These are phyloP conservation scores for Aspergillus sp. DNA, from an alignment of 2,329 filamentous ascomycete species.

Conservation along the genomic window DNA sequence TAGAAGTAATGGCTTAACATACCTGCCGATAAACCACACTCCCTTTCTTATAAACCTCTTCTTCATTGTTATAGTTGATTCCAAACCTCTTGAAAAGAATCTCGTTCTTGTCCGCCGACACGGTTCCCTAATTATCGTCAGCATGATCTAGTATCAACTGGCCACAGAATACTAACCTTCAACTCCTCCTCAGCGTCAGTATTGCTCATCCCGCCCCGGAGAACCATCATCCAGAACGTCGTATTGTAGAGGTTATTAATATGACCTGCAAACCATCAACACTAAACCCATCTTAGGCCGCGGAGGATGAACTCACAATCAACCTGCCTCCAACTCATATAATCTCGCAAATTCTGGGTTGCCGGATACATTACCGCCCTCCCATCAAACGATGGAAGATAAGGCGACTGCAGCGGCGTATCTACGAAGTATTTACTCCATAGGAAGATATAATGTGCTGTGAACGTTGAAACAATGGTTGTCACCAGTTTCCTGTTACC, in stretches of 20 bases:
- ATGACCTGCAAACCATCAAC: constrained; percentile 61
- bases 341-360: constrained; percentile 80
- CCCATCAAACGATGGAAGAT: constrained; percentile 85
- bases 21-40: constrained; percentile 85
- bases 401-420: constrained; percentile 65
- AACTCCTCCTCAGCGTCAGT: constrained; percentile 79
- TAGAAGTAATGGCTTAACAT: constrained; percentile 11
- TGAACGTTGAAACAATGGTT: constrained; percentile 90
- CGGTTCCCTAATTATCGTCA: constrained; percentile 63
- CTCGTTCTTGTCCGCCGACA: constrained; percentile 90
- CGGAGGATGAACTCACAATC: constrained; percentile 68
- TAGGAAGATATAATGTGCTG: constrained; percentile 79
- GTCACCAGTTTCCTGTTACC: constrained; percentile 78
- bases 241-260: constrained; percentile 99
- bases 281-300: neutral
- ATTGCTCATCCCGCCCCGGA: constrained; percentile 70
- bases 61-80: constrained; percentile 98
- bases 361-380: constrained; percentile 87
- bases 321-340: constrained; percentile 94
- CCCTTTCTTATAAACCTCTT: constrained; percentile 88
- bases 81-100: constrained; percentile 85
- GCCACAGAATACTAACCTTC: constrained; percentile 52
- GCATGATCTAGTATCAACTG: constrained; percentile 11
- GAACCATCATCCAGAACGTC: constrained; percentile 87
- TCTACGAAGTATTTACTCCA: constrained; percentile 77